phyloP scores from a whole-genome alignment of 345 rosid species.

The Syzygium grande region DNA sequence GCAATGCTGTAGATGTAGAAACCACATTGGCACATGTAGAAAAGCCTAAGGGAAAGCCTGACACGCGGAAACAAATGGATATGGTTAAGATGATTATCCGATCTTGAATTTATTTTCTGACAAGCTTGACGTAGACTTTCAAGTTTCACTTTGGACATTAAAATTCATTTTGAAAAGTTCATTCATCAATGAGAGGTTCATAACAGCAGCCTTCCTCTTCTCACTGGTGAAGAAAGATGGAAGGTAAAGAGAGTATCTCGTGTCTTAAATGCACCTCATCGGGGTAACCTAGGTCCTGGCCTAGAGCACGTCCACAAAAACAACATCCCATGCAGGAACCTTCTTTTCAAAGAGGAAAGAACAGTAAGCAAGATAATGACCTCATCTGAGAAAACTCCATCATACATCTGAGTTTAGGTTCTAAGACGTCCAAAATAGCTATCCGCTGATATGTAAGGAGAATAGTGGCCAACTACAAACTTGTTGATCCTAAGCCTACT shows the following conservation, averaged over 20 bases:
- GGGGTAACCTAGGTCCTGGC: background rate
- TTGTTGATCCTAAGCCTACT: background rate
- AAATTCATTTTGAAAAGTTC: background rate
- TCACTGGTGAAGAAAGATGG: background rate
- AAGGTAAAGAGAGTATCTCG: background rate
- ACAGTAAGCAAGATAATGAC: background rate
- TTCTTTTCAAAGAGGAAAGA: background rate
- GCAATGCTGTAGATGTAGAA: conserved; percentile 75
- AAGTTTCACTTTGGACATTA: background rate
- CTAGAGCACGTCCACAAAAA: background rate
- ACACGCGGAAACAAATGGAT: conserved; percentile 5
- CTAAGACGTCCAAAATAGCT: background rate
- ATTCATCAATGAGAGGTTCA: background rate
- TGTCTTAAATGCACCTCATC: background rate
- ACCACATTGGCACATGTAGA: conserved; percentile 94
- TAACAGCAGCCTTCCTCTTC: background rate
- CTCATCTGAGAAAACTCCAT: background rate
- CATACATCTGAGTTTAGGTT: background rate
- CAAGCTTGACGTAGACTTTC: background rate
- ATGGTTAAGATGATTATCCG: background rate
- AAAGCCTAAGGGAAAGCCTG: conserved; percentile 65
- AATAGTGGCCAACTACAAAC: background rate
- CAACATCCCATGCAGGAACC: background rate
- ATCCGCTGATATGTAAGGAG: background rate
- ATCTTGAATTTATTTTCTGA: background rate